A percentile compares a stretch with the other conserved stretches of the same genome.
Conservation (phyloP, 257 asterid species). For the Petrea volubilis region DNA sequence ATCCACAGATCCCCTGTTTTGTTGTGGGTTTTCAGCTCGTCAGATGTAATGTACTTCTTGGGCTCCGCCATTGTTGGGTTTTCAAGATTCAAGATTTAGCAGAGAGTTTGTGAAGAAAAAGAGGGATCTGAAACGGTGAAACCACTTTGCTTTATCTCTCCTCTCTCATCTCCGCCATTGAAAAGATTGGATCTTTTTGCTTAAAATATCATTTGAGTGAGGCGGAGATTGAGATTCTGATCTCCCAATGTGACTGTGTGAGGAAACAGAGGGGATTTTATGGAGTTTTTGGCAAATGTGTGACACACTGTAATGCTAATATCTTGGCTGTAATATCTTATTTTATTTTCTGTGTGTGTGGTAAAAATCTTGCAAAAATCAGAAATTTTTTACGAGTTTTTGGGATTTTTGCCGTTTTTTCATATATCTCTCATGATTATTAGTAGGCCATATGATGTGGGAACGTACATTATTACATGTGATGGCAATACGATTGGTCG, state of each 20-base stretch:
- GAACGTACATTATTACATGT: not conserved
- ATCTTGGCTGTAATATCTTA: not conserved
- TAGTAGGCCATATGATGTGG: not conserved
- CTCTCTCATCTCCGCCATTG: not conserved
- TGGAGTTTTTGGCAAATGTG: no score
- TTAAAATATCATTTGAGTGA: not conserved
- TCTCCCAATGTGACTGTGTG: conserved; percentile 10
- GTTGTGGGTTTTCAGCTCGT: conserved; percentile 74
- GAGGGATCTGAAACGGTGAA: conserved; percentile 30
- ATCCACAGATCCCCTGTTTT: conserved; percentile 87
- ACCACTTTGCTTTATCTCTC: not conserved
- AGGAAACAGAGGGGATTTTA: no score
- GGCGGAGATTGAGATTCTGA: conserved; percentile 22
- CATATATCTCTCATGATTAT: not conserved
- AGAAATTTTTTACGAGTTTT: not conserved
- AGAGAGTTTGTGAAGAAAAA: not conserved
- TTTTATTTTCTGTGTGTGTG: no score
- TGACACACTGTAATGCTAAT: not conserved
- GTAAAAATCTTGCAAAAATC: not conserved
- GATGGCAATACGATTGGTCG: not conserved
- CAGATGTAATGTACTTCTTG: conserved; percentile 58
- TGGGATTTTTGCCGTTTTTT: not conserved
- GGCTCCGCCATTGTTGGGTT: conserved; percentile 48
- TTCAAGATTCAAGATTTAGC: conserved; percentile 7
- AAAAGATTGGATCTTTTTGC: not conserved